phyloP scores from a whole-genome alignment of 768 basidiomycete species.

The Amanita brunnescens region DNA sequence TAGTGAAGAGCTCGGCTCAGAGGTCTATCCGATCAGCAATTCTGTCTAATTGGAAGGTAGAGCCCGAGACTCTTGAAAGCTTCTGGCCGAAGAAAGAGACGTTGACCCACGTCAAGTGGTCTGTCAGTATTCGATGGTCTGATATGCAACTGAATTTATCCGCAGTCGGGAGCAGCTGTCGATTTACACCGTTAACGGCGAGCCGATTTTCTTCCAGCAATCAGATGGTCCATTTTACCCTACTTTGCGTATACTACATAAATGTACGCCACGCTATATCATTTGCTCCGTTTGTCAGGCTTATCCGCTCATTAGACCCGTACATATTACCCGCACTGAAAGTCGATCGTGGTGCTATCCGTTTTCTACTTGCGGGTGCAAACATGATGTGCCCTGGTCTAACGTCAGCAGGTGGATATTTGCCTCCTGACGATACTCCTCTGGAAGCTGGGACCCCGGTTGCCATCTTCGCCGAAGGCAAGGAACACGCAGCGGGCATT shows the following conservation, averaged over 20 bases:
- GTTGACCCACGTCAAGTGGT: constrained; percentile 93
- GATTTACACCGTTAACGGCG: constrained; percentile 80
- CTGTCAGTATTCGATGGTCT: constrained; percentile 18
- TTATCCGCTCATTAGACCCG: constrained; percentile 54
- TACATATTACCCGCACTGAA: constrained; percentile 81
- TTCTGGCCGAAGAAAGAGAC: constrained; percentile 99
- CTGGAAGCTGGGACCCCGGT: constrained; percentile 70
- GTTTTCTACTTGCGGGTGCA: constrained; percentile 88
- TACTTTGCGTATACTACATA: constrained; percentile 82
- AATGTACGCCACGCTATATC: constrained; percentile 50
- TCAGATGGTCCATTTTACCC: constrained; percentile 92
- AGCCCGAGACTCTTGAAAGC: constrained; percentile 73
- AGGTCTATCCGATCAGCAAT: constrained; percentile 75
- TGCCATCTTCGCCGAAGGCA: constrained; percentile 94
- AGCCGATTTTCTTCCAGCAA: constrained; percentile 92
- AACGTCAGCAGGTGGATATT: constrained; percentile 83
- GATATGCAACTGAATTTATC: constrained; percentile 14
- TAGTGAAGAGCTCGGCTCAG: constrained; percentile 90
- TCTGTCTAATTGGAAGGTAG: constrained; percentile 77
- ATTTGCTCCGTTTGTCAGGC: constrained; percentile 3
- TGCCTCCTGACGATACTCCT: constrained; percentile 64
- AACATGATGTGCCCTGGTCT: constrained; percentile 98
- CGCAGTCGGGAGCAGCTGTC: constrained; percentile 91
- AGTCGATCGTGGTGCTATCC: constrained; percentile 95
- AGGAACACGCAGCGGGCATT: constrained; percentile 83